Evolutionary conservation across 805 yeast genomes (phyloP).

Genomic region (Komagataella mondaviorum): DNA sequence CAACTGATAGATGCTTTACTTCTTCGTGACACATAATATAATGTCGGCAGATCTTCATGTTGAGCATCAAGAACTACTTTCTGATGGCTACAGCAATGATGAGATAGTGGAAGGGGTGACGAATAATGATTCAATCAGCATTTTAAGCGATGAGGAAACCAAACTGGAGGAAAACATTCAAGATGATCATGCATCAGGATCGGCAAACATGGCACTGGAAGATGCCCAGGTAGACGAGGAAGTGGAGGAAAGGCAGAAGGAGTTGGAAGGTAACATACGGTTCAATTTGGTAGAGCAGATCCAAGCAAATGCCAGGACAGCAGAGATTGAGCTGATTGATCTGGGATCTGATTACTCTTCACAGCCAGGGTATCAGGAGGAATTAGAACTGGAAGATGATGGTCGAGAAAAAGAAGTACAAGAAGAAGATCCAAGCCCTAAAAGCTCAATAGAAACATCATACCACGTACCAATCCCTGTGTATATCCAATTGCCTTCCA

Average conservation of each 20-base stretch:
- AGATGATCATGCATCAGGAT: not conserved
- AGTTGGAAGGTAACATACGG: not conserved
- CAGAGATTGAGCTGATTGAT: conserved; percentile 4
- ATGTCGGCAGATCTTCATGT: not conserved
- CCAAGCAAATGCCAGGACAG: conserved; percentile 7
- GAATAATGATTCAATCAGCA: conserved; percentile 6
- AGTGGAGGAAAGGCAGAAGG: conserved; percentile 3
- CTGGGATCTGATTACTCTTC: conserved; percentile 6
- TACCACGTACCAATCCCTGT: not conserved
- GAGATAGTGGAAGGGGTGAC: conserved; percentile 1
- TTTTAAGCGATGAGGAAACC: conserved; percentile 5
- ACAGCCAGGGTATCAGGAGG: not conserved
- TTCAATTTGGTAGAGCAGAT: conserved; percentile 2
- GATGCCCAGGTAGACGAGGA: conserved; percentile 1
- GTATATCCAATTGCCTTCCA: not conserved
- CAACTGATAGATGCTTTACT: too few species aligned
- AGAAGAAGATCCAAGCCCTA: not conserved
- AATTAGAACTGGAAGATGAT: not conserved
- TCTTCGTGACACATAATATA: not conserved
- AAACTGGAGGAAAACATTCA: not conserved
- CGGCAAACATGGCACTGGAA: not conserved
- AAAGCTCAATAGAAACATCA: not conserved
- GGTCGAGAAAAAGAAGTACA: conserved; percentile 1
- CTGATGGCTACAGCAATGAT: not conserved
- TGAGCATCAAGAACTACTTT: not conserved